Evolutionary conservation across 164 flowering plant genomes (phyloP), one percentile per base, ranked within the genome.

Genomic region (Litsea cubeba): DNA sequence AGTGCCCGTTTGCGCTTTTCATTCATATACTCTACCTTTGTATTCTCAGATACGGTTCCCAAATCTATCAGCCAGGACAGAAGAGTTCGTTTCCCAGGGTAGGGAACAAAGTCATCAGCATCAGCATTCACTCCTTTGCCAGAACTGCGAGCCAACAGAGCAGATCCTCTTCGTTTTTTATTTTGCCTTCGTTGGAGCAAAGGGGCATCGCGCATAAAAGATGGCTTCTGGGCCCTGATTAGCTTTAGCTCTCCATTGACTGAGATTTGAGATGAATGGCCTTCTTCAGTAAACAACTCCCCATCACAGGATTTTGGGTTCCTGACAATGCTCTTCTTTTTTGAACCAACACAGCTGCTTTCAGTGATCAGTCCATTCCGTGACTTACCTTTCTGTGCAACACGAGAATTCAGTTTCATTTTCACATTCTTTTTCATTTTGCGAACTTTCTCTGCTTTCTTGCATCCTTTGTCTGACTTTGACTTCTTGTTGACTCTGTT

Each of bases 21-120:
- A 74, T 90, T 95, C 98, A 88, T 90, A 81, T 92, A 96, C 75
- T 83, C 88, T 78, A 94, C 95, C 76, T 90, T 94, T 74, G 87
- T 89, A 76, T 90, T 87, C 76, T 82, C 78, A 30, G 84, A 80
- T 74, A 93, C 89, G 30, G 79, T 76, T 65, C 92, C 98, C 60
- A 87, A 87, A 72, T 96, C 98, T 75, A 96, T 86, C 79, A 96
- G 72, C 99, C 99, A 96, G 26, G 97, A 88, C 49, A 96, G 87
- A 72, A 94, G 68, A 18, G 95, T 94, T 70, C 91, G 76, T 75
- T 92, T 94, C 50, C 99, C 99, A 71, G 86, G 62, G 79, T 87
- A 96, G 23, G 94, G 91, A 78, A 85, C 80, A 83, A 84, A 90
- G 54, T 86, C 92, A 86, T 88, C 94, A 76, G 50, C 68, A 68